These are phyloP conservation scores for Castanea crenata DNA, from an alignment of 306 rosid species.

Conservation along the genomic window DNA sequence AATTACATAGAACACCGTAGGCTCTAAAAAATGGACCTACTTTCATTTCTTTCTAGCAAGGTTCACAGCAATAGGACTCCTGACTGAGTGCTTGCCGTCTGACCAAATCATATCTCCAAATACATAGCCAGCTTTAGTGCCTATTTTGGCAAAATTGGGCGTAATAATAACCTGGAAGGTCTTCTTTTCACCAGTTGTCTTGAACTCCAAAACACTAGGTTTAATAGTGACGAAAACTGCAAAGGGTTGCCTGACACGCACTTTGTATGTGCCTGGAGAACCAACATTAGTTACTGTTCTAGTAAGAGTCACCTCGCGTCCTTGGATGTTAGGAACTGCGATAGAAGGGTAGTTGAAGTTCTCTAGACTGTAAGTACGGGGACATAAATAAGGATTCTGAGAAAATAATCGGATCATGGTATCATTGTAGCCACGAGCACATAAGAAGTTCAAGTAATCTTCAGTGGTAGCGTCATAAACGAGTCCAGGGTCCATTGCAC, in stretches of 20 bases:
- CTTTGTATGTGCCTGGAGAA: constrained; percentile 37
- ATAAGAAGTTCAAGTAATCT: constrained; percentile 58
- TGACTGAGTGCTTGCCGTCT: constrained; percentile 36
- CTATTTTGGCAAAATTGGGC: neutral
- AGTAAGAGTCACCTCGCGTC: constrained; percentile 17
- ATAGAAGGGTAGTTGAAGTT: constrained; percentile 70
- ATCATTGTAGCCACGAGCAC: constrained; percentile 48
- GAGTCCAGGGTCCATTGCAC: constrained; percentile 61
- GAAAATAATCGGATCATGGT: constrained; percentile 21
- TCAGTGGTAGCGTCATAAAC: constrained; percentile 40
- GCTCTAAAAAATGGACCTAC: neutral
- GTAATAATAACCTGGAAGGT: constrained; percentile 30
- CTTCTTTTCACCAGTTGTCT: constrained; percentile 42
- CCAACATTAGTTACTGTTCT: constrained; percentile 65
- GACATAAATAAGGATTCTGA: constrained; percentile 28
- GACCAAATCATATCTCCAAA: constrained; percentile 49
- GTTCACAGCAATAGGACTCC: constrained; percentile 36
- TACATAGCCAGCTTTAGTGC: neutral
- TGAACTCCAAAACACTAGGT: constrained; percentile 37
- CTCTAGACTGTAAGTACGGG: constrained; percentile 24
- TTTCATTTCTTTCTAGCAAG: neutral
- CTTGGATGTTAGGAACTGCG: constrained; percentile 7
- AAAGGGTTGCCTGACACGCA: constrained; percentile 21
- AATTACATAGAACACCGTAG: too few species aligned
- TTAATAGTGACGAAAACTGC: constrained; percentile 30